Evolutionary conservation across 345 rosid species (phyloP).

Genomic region (Theobroma cacao): DNA sequence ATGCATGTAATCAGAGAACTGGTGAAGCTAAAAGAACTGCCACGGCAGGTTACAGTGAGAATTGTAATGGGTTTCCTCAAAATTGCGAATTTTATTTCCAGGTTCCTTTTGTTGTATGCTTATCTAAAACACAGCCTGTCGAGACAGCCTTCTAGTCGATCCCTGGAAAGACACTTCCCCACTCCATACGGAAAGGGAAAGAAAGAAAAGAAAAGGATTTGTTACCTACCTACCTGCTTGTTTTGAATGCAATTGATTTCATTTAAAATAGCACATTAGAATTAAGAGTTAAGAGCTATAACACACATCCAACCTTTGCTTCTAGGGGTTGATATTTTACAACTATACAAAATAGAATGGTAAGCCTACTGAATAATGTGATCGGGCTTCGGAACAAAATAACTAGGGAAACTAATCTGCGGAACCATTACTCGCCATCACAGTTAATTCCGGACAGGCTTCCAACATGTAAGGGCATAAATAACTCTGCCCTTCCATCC

Average conservation of each 20-base stretch:
- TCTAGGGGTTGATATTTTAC: neutral
- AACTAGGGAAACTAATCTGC: neutral
- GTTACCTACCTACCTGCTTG: neutral
- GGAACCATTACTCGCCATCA: neutral
- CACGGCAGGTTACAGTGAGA: neutral
- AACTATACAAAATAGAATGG: neutral
- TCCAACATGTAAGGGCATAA: constrained; percentile 70
- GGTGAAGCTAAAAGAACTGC: neutral
- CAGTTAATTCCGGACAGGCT: constrained; percentile 29
- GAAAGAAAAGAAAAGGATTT: neutral
- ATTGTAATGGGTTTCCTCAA: neutral
- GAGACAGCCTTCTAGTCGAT: no score
- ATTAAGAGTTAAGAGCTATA: neutral
- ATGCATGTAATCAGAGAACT: neutral
- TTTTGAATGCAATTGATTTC: neutral
- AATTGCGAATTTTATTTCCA: neutral
- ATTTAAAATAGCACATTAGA: neutral
- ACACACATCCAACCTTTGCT: neutral
- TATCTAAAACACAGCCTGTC: neutral
- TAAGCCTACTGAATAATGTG: neutral
- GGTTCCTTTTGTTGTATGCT: neutral
- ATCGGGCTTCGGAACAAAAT: neutral
- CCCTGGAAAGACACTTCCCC: neutral
- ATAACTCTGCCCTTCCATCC: constrained; percentile 88
- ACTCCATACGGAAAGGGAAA: neutral